Conservation (phyloP, 1,139 yeast species). For the Arxiozyma bovina region DNA sequence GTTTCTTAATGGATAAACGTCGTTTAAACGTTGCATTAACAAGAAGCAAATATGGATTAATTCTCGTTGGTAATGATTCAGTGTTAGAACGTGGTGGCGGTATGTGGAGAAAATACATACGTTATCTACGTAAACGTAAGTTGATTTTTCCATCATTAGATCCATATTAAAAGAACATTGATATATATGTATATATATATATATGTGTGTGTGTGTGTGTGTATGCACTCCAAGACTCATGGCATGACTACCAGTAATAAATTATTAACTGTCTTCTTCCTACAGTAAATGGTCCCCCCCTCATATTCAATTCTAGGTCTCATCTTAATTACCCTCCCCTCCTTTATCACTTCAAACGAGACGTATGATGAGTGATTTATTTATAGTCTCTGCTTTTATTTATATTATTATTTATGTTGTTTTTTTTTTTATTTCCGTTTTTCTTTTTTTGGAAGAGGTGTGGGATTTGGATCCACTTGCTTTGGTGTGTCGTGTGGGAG, state of each 20-base stretch:
- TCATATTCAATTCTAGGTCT: background rate
- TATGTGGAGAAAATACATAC: constrained; percentile 49
- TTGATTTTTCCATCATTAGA: constrained; percentile 6
- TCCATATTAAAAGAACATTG: background rate
- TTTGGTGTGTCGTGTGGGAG: background rate
- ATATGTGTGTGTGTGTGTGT: too few relatives aligned
- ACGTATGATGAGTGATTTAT: background rate
- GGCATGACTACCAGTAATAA: too few relatives aligned
- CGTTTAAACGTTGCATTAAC: constrained; percentile 57
- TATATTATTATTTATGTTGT: too few relatives aligned
- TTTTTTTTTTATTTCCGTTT: too few relatives aligned
- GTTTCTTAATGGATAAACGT: constrained; percentile 50
- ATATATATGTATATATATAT: background rate
- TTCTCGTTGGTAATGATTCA: constrained; percentile 47
- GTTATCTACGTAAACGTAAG: constrained; percentile 28
- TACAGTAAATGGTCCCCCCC: too few relatives aligned
- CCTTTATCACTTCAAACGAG: background rate
- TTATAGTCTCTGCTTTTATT: too few relatives aligned
- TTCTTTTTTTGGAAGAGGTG: too few relatives aligned
- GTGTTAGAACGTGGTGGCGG: constrained; percentile 42
- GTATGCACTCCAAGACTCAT: too few relatives aligned
- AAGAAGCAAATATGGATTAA: constrained; percentile 50
- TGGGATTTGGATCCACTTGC: too few relatives aligned
- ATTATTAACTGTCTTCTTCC: too few relatives aligned
- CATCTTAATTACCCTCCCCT: background rate